phyloP scores from a whole-genome alignment of 768 basidiomycete species.

The Tulasnella sp. region DNA sequence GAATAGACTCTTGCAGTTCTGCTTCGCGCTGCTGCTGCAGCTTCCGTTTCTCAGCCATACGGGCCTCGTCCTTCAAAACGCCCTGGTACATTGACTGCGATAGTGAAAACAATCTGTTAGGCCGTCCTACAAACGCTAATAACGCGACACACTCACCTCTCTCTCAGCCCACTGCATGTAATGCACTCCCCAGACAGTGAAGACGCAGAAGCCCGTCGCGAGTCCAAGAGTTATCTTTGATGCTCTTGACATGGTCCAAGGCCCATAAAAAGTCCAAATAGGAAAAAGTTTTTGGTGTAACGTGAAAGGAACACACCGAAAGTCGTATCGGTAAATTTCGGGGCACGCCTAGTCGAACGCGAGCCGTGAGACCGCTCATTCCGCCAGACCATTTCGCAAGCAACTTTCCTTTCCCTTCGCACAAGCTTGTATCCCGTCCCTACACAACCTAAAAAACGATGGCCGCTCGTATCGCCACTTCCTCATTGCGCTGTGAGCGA shows the following conservation, averaged over 20 bases:
- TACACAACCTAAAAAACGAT: neutral
- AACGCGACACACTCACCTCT: conserved; percentile 49
- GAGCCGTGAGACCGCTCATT: conserved; percentile 8
- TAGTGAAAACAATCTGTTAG: conserved; percentile 12
- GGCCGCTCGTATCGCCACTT: conserved; percentile 11
- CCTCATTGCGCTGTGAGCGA: conserved; percentile 4
- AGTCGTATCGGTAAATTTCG: conserved; percentile 11
- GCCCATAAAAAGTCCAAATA: neutral
- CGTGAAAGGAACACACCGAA: neutral
- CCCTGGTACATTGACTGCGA: conserved; percentile 84
- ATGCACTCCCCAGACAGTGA: conserved; percentile 88
- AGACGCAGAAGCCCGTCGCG: conserved; percentile 58
- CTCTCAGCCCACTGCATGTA: conserved; percentile 79
- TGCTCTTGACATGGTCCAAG: conserved; percentile 52
- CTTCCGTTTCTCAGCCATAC: conserved; percentile 65
- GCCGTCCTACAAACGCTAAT: neutral
- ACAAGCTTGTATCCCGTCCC: neutral
- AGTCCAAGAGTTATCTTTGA: conserved; percentile 73
- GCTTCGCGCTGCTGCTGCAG: conserved; percentile 63
- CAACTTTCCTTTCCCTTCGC: conserved; percentile 24
- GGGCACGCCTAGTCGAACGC: neutral
- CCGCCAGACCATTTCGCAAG: conserved; percentile 19
- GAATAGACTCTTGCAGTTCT: conserved; percentile 35
- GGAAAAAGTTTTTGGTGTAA: neutral
- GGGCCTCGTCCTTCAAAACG: conserved; percentile 83